Conservation (phyloP, 805 yeast species). For the Ogataea pilisensis region DNA sequence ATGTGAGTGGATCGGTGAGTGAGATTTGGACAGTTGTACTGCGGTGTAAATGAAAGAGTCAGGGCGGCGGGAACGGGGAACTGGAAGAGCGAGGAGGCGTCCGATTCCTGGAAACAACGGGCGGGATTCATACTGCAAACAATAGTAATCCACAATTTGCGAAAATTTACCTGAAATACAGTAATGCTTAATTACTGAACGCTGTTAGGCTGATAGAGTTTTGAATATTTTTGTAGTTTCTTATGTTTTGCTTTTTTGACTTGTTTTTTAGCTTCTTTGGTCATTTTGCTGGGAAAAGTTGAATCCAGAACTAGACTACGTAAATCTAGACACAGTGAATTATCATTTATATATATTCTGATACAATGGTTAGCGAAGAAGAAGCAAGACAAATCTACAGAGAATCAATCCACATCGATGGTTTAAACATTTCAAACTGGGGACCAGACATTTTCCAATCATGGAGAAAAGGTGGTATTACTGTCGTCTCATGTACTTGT, state of each 20-base stretch:
- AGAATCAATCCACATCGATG: conserved; percentile 17
- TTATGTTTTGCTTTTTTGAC: neutral
- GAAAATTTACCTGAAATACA: too few species aligned
- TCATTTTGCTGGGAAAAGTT: too few species aligned
- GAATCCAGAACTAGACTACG: too few species aligned
- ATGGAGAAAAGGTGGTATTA: conserved; percentile 20
- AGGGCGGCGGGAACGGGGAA: too few species aligned
- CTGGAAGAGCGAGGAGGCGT: too few species aligned
- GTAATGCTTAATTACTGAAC: neutral
- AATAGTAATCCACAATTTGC: neutral
- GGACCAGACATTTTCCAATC: conserved; percentile 14
- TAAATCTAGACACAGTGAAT: too few species aligned
- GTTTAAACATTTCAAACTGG: conserved; percentile 17
- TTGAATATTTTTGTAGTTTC: neutral
- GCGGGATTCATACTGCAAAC: too few species aligned
- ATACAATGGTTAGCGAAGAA: conserved; percentile 14
- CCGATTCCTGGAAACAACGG: too few species aligned
- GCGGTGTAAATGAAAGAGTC: too few species aligned
- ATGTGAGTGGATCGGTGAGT: too few species aligned
- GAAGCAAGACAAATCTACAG: conserved; percentile 18
- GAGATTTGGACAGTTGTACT: too few species aligned
- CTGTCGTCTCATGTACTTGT: conserved; percentile 18
- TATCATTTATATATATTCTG: neutral
- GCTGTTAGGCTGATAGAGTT: neutral
- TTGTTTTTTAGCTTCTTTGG: too few species aligned